Percentiles rank a stretch among this genome's conserved stretches.
These are phyloP conservation scores for Hygrophila difformis DNA, from an alignment of 257 asterid species.

Conservation along the genomic window DNA sequence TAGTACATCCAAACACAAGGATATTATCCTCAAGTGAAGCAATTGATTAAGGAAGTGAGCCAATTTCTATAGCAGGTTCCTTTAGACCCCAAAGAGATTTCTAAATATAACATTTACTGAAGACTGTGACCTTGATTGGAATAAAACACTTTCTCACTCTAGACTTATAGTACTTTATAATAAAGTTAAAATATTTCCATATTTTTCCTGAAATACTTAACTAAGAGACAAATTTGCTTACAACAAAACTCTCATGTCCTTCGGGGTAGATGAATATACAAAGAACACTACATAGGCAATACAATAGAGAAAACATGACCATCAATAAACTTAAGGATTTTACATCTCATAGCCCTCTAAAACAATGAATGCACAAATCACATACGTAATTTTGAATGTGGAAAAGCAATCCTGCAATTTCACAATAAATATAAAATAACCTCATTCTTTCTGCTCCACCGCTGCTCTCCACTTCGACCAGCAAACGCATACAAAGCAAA, in stretches of 20 bases:
- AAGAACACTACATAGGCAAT: not conserved
- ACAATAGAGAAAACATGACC: not conserved
- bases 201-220: too few relatives aligned
- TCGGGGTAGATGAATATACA: not conserved
- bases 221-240: not conserved
- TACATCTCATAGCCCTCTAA: slow-evolving; percentile 7
- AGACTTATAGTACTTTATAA: too few relatives aligned
- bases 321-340: not conserved
- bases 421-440: slow-evolving; percentile 21
- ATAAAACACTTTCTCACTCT: too few relatives aligned
- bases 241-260: not conserved
- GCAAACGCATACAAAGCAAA: slow-evolving; percentile 91
- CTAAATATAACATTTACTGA: too few relatives aligned
- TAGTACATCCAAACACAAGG: too few relatives aligned
- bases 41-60: too few relatives aligned
- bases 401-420: slow-evolving; percentile 7
- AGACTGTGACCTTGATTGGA: too few relatives aligned
- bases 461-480: slow-evolving; percentile 79
- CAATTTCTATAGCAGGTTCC: too few relatives aligned
- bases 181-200: not conserved
- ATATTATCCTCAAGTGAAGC: too few relatives aligned
- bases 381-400: not conserved
- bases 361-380: slow-evolving; percentile 8
- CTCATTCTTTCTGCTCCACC: slow-evolving; percentile 89
- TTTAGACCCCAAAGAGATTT: too few relatives aligned